phyloP scores from a whole-genome alignment of 352 stramenopile genomes.

The Phytophthora parvispora region DNA sequence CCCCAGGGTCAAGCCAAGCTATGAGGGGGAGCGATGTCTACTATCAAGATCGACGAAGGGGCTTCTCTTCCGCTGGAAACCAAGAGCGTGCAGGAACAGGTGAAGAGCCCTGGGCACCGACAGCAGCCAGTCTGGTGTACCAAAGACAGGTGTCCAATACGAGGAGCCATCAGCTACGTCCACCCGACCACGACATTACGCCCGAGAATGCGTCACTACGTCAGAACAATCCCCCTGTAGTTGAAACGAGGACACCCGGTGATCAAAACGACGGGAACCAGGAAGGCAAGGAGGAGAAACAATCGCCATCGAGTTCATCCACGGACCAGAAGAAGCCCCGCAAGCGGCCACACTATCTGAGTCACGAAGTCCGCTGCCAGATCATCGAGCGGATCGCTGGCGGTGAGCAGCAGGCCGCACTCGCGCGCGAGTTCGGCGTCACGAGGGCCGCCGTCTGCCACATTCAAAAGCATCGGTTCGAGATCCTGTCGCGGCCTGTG shows the following conservation, averaged over 20 bases:
- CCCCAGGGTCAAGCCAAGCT: neutral
- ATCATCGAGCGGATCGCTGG: slow-evolving; percentile 5
- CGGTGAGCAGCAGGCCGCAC: slow-evolving; percentile 1
- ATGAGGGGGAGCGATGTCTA: neutral
- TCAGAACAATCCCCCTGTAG: neutral
- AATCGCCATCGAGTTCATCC: neutral
- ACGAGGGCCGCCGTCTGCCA: slow-evolving; percentile 6
- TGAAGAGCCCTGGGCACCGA: neutral
- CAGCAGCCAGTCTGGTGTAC: neutral
- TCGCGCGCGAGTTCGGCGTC: neutral
- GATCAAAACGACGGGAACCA: neutral
- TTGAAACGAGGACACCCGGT: neutral
- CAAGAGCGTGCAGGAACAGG: neutral
- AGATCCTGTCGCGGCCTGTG: neutral
- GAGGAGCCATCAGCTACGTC: neutral
- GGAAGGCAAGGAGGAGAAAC: neutral
- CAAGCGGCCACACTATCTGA: slow-evolving; percentile 5
- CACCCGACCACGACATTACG: neutral
- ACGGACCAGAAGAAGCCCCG: neutral
- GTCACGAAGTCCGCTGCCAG: neutral
- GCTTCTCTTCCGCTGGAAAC: neutral
- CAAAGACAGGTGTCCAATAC: neutral
- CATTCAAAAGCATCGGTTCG: slow-evolving; percentile 4
- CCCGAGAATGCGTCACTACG: no score
- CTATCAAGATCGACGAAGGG: neutral